Base-by-base conservation (phyloP, 2,329 filamentous ascomycete genomes). In the Calcarisporium arbuscula region DNA sequence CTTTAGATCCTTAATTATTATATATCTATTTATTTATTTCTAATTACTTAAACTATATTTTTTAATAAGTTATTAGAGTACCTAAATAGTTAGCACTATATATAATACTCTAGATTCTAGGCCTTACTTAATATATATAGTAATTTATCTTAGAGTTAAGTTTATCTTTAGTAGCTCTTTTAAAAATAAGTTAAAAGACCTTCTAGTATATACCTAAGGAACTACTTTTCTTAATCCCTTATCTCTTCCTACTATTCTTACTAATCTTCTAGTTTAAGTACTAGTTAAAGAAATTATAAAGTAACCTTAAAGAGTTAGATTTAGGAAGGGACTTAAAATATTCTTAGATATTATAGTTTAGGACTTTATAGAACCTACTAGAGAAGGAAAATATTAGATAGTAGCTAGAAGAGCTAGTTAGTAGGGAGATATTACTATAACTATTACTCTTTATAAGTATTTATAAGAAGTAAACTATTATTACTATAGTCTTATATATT, bases 171-270 rank as follows among this genome's bases (percentile, higher is more conserved):
- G 32, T 47, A n/a, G 38, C 43, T 31, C 37, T 40, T 42, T 53
- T 29, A 26, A 45, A 49, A 15, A 51, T 40, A 9, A 53, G 44
- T 28, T 43, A 37, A 32, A 51, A 54, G 20, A 46, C 38, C 32
- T 56, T 55, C 46, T 34, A 55, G 28, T 46, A 47, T 43, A 37
- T 54, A 27, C 40, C 39, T 6, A 56, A 41, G 4, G 45, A 50
- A 35, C 41, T 49, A 7, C 32, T 38, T 35, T 44, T 46, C 15
- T 39, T 14, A 36, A 16, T 39, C 28, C 34, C 37, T 10, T 22
- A 16, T 36, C 43, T 43, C 28, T 38, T 44, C 21, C 33, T 36
- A 11, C 36, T 36, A 30, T 43, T 28, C 26, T 40, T 36, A n/a
- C 36, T 35, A 16, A 33, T 22, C 20, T 36, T 46, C 38, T 48